Evolutionary conservation across 2,329 filamentous ascomycete genomes (phyloP), one percentile per base, ranked within the genome.

Genomic region (Talaromyces verruculosus): DNA sequence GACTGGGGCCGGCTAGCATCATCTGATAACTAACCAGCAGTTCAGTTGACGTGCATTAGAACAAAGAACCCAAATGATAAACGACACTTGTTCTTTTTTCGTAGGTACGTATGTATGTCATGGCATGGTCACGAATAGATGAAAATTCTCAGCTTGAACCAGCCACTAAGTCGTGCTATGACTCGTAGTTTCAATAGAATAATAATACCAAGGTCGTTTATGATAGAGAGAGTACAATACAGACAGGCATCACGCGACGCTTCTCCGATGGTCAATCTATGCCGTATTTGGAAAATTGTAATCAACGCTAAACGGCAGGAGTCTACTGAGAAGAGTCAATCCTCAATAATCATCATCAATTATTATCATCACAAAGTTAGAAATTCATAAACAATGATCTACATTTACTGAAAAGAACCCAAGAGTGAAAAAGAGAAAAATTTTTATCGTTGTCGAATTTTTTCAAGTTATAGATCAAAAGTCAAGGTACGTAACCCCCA

Each of bases 211-310:
- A 30, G 5, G 49, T 53, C 25, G 17, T 33, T 53, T 53, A 53
- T 30, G 17, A 33, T 30, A 53, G 17, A n/a, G 25, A 51, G 25
- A 30, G 22, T 47, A 22, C 13, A 47, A 51, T 53, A n/a, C 3
- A 33, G 49, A 53, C 53, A 25, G 33, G 53, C n/a, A 25, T 57
- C 53, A 57, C 53, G 53, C 53, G 53, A 57, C 53, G 30, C n/a
- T 57, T 22, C 19, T 15, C 5, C 13, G 10, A 35, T 15, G 33
- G 53, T 25, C 30, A 57, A 37, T 22, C 53, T 57, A 57, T 57
- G n/a, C 53, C 53, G 53, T 57, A 7, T 57, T 39, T 11, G 53
- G 53, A 39, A 57, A 57, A 57, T 37, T 39, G 33, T 19, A 37
- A 39, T 57, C 53, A 57, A 25, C 53, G 33, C 33, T 37, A 57